Evolutionary conservation across 805 yeast genomes (phyloP).

Genomic region (Candida golubevii): DNA sequence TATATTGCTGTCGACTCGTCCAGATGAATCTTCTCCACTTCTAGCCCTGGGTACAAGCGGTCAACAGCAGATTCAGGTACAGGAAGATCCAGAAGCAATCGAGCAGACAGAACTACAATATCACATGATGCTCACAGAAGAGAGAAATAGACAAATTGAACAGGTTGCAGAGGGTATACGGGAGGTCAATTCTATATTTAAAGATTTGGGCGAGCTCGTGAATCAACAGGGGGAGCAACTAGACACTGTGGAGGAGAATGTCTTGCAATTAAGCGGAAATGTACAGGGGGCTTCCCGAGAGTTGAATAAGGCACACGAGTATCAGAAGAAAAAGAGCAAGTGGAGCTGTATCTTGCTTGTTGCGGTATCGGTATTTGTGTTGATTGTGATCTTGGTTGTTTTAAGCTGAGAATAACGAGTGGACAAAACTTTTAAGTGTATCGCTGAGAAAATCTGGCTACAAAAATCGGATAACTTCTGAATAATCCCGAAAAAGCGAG

Average conservation of each 20-base stretch:
- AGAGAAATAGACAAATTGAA: conserved; percentile 67
- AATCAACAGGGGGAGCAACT: conserved; percentile 81
- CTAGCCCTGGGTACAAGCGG: conserved; percentile 11
- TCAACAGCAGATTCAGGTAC: conserved; percentile 26
- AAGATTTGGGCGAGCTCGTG: conserved; percentile 73
- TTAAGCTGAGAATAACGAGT: conserved; percentile 28
- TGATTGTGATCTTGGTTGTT: conserved; percentile 55
- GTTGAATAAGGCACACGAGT: conserved; percentile 66
- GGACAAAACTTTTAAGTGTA: too few species aligned
- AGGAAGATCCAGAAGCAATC: conserved; percentile 36
- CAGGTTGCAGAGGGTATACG: conserved; percentile 73
- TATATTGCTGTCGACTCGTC: conserved; percentile 1
- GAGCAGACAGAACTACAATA: conserved; percentile 53
- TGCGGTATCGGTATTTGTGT: conserved; percentile 52
- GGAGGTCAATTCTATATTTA: conserved; percentile 82
- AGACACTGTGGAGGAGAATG: conserved; percentile 79
- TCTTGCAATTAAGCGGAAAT: conserved; percentile 57
- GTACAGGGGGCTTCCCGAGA: conserved; percentile 70
- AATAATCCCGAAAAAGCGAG: too few species aligned
- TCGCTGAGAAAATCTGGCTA: too few species aligned
- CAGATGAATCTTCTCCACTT: conserved; percentile 39
- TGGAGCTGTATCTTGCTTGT: conserved; percentile 69
- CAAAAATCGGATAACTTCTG: too few species aligned
- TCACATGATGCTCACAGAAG: conserved; percentile 61
- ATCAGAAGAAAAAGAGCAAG: conserved; percentile 63